Evolutionary conservation across 176 grass and related monocot species (phyloP).

Genomic region (Neostapfia colusana): DNA sequence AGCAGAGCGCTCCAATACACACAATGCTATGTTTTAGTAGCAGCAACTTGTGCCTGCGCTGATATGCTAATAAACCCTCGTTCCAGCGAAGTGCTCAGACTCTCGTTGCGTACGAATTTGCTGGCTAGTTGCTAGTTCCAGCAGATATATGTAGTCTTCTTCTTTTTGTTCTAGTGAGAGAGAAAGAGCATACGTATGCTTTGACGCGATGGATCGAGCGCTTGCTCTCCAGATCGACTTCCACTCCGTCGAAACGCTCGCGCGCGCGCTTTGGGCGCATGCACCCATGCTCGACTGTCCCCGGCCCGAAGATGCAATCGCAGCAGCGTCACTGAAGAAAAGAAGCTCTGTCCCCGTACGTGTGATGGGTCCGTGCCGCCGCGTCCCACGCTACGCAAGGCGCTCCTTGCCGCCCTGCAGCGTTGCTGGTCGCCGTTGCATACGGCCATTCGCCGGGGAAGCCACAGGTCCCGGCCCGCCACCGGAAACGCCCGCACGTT

Average conservation of each 20-base stretch:
- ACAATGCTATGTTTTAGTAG: not conserved
- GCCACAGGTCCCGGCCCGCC: no score
- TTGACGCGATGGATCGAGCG: not conserved
- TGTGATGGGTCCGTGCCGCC: not conserved
- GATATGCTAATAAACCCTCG: not conserved
- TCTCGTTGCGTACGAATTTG: not conserved
- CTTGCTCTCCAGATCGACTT: not conserved
- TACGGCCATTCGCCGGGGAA: no score
- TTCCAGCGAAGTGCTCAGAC: not conserved
- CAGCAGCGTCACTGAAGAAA: no score
- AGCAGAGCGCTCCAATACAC: not conserved
- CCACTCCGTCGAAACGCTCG: constrained; percentile 22
- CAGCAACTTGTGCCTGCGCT: not conserved
- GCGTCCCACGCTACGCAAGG: no score
- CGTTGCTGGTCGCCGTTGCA: no score
- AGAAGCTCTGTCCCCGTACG: not conserved
- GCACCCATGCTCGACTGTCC: not conserved
- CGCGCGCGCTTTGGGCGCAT: constrained; percentile 7
- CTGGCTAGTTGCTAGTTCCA: not conserved
- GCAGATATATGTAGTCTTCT: not conserved
- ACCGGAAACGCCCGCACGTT: no score
- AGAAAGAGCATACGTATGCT: not conserved
- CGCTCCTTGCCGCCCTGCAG: no score
- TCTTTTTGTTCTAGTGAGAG: no score
- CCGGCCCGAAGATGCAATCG: not conserved